These are phyloP conservation scores for Saussurea involucrata DNA, from an alignment of 129 eudicot species.

Conservation along the genomic window DNA sequence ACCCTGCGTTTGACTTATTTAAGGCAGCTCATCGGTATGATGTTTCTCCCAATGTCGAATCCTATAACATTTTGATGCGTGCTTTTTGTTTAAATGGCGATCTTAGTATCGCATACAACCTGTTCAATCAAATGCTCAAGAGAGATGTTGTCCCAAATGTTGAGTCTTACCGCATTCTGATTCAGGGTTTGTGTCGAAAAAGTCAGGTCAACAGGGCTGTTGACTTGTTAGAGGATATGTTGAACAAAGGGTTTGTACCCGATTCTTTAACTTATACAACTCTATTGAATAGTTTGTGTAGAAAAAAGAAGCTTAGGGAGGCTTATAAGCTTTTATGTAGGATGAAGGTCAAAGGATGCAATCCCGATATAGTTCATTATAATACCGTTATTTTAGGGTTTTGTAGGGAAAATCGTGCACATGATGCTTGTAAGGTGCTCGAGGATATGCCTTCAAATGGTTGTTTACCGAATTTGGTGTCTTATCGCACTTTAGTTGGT, in stretches of 20 bases:
- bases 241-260: conserved; percentile 86
- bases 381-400: conserved; percentile 76
- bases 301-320: conserved; percentile 84
- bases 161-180: conserved; percentile 64
- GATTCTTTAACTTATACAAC: conserved; percentile 61
- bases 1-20: conserved; percentile 60
- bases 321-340: conserved; percentile 91
- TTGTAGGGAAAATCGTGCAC: conserved; percentile 71
- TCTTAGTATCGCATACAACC: conserved; percentile 60
- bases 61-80: conserved; percentile 74
- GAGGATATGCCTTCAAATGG: conserved; percentile 74
- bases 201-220: conserved; percentile 80
- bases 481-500: conserved; percentile 68
- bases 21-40: conserved; percentile 47
- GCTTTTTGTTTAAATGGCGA: conserved; percentile 56
- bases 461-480: conserved; percentile 78
- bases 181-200: conserved; percentile 85
- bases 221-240: conserved; percentile 80
- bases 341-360: conserved; percentile 89
- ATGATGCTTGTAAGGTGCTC: conserved; percentile 75
- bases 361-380: conserved; percentile 80
- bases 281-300: conserved; percentile 75
- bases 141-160: conserved; percentile 66
- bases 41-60: conserved; percentile 51
- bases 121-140: conserved; percentile 76